Conservation (phyloP, 2,329 filamentous ascomycete genomes). For the Sclerotinia spermophila region DNA sequence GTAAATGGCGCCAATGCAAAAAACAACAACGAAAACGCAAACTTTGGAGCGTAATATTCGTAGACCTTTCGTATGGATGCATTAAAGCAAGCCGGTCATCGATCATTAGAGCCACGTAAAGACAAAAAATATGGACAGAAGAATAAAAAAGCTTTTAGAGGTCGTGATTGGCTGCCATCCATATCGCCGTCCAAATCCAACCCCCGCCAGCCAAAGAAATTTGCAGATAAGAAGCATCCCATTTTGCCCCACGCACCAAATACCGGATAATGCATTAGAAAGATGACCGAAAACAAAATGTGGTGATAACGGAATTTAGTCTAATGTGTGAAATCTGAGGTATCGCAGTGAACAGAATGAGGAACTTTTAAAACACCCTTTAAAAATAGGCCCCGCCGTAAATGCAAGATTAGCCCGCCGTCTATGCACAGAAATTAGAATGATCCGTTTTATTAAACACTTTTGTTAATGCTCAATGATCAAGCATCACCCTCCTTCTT, state of each 20-base stretch:
- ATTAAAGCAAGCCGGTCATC: constrained; percentile 16
- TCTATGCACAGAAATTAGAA: constrained; percentile 46
- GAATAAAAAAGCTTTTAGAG: constrained; percentile 16
- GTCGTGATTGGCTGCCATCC: constrained; percentile 7
- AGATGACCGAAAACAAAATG: constrained; percentile 32
- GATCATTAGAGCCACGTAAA: constrained; percentile 15
- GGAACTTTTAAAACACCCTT: constrained; percentile 46
- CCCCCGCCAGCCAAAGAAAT: constrained; percentile 34
- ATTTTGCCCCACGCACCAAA: constrained; percentile 34
- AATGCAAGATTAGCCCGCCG: constrained; percentile 45
- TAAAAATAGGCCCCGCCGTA: constrained; percentile 40
- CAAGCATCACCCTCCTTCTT: constrained; percentile 51
- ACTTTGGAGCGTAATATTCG: constrained; percentile 14
- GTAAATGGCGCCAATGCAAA: constrained; percentile 12
- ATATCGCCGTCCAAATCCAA: constrained; percentile 23
- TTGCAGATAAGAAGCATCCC: constrained; percentile 31
- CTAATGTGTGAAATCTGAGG: constrained; percentile 39
- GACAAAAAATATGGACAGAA: constrained; percentile 18
- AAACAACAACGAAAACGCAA: constrained; percentile 1
- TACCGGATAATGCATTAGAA: constrained; percentile 33
- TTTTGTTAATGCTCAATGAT: constrained; percentile 37
- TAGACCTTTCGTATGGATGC: constrained; percentile 17
- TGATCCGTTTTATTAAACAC: constrained; percentile 38
- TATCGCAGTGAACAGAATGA: constrained; percentile 44
- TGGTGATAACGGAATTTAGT: constrained; percentile 36